Evolutionary conservation across 2,329 filamentous ascomycete genomes (phyloP), one percentile per base, ranked within the genome.

Genomic region (Cylindrodendrum hubeiense): DNA sequence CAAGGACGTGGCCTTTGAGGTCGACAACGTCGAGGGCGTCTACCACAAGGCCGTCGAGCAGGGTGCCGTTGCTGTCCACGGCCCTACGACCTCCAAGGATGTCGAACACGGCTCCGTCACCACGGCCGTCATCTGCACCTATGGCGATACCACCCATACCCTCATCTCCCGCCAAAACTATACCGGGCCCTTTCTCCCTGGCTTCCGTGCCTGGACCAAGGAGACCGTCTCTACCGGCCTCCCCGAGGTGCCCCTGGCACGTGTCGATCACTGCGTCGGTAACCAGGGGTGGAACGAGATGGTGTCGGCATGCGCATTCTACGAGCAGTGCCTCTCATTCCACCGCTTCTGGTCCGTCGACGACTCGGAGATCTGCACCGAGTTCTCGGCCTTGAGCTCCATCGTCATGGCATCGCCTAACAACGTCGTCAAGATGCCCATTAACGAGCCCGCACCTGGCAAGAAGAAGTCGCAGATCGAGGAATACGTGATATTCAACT

Each of bases 301-400:
- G 89, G 84, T 84, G 65, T 84, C 84, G 13, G 88, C 88, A 37
- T 90, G 87, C 77, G 85, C 81, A 61, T 90, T 93, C 80, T 98
- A 98, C 84, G 95, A 98, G 83, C 89, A 90, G 68, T 93, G 91
- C 67, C 91, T 98, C 28, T 92, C 91, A 59, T 98, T 98, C 88
- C 94, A 97, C 84, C 93, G 95, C 71, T 98, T 98, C 90, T 98
- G 95, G 95, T 94, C 91, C 59, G 95, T 98, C 63, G 95, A 98
- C 79, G 95, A 98, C 85, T 92, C 89, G 72, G 90, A 97, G 78
- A 97, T 98, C 82, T 93, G 90, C 86, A 97, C 93, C 71, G 94
- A 97, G 77, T 98, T 93, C 86, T 94, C 91, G 1, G 94, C 95
- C 10, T 86, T 98, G 51, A 94, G 91, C 81, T 93, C 89, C 75